Conservation (phyloP, 2,329 filamentous ascomycete genomes). For the Cercospora sp. region DNA sequence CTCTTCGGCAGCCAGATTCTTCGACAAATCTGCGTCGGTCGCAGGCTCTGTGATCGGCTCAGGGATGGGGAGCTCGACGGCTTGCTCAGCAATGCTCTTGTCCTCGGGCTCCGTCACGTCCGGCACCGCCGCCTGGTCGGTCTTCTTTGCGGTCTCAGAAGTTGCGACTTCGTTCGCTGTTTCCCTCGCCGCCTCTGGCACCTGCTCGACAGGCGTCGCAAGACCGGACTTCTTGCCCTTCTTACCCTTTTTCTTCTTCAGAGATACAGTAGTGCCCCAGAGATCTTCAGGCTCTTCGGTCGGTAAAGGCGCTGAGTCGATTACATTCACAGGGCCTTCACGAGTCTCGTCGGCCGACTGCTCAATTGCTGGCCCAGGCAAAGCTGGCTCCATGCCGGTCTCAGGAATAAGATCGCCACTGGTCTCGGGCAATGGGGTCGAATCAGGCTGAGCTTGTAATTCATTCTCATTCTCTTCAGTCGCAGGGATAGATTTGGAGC, state of each 20-base stretch:
- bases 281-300: not conserved
- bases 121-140: not conserved
- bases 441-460: not conserved
- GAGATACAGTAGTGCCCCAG: not conserved
- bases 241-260: conserved; percentile 41
- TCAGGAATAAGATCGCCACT: not conserved
- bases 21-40: not conserved
- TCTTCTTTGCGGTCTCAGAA: not conserved
- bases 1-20: not conserved
- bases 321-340: not conserved
- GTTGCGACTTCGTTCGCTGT: not conserved
- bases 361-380: not conserved
- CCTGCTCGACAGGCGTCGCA: conserved; percentile 29
- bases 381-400: not conserved
- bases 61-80: not conserved
- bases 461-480: not conserved
- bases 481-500: conserved; percentile 3
- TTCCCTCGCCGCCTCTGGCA: not conserved
- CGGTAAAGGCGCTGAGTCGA: not conserved
- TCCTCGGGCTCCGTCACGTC: not conserved
- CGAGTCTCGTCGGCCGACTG: not conserved
- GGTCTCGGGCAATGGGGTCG: not conserved
- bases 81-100: not conserved
- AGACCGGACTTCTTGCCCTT: conserved; percentile 42
- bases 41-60: not conserved